Conservation (phyloP, 805 yeast species). For the Metschnikowia koreensis region DNA sequence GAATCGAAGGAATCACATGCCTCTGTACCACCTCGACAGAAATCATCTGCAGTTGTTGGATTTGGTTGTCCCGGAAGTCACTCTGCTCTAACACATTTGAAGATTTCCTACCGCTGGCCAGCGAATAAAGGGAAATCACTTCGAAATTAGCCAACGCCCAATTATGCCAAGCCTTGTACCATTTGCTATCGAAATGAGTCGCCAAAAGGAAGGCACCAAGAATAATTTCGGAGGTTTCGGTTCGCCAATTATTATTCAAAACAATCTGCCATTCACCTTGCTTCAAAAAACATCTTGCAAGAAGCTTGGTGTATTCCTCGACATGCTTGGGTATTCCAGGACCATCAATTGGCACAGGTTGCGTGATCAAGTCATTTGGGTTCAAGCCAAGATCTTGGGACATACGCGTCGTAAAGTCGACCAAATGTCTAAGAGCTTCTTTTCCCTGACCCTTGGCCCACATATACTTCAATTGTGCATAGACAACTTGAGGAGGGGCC, state of each 20-base stretch:
- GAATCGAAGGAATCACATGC: constrained; percentile 93
- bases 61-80: constrained; percentile 18
- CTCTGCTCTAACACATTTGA: constrained; percentile 27
- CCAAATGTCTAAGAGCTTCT: constrained; percentile 81
- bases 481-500: constrained; percentile 96
- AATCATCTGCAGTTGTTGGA: constrained; percentile 19
- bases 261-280: constrained; percentile 99
- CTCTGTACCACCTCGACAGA: constrained; percentile 64
- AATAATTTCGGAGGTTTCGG: constrained; percentile 74
- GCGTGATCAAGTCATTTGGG: constrained; percentile 83
- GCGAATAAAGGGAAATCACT: constrained; percentile 67
- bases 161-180: constrained; percentile 99
- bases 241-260: constrained; percentile 75
- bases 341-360: constrained; percentile 72
- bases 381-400: constrained; percentile 84
- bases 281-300: constrained; percentile 92
- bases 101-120: constrained; percentile 20
- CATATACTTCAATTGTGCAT: constrained; percentile 93
- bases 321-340: constrained; percentile 74
- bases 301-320: constrained; percentile 74
- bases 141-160: constrained; percentile 99
- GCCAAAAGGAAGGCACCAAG: constrained; percentile 90
- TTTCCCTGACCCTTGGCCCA: constrained; percentile 92
- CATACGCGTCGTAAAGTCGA: constrained; percentile 88
- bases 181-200: constrained; percentile 85